phyloP scores from a whole-genome alignment of 768 basidiomycete species.

The Leccinellum luteum region DNA sequence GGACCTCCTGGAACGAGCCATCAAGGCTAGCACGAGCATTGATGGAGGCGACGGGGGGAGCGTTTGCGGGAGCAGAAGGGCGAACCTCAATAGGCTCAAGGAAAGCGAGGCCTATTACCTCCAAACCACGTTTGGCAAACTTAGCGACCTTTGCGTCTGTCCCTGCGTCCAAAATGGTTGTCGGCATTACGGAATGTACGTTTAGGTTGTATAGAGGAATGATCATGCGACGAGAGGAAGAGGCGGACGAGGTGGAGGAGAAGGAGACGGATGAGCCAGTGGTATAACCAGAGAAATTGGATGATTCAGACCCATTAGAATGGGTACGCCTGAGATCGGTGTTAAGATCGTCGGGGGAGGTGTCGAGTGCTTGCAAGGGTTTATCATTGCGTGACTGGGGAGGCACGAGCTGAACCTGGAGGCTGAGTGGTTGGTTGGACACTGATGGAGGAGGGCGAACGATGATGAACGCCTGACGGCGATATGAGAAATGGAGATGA shows the following conservation, averaged over 20 bases:
- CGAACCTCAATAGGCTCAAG: conserved; percentile 81
- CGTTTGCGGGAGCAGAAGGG: conserved; percentile 23
- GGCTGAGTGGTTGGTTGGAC: conserved; percentile 82
- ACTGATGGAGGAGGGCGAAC: conserved; percentile 87
- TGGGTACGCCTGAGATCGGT: conserved; percentile 29
- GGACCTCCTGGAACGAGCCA: conserved; percentile 16
- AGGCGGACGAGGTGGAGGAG: conserved; percentile 39
- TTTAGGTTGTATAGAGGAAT: conserved; percentile 86
- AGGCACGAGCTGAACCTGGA: conserved; percentile 90
- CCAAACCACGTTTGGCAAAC: conserved; percentile 69
- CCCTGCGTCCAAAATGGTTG: conserved; percentile 82
- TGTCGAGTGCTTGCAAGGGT: conserved; percentile 46
- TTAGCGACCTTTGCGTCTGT: conserved; percentile 84
- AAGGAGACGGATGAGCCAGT: conserved; percentile 45
- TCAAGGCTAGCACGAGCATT: conserved; percentile 33
- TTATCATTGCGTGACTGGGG: conserved; percentile 42
- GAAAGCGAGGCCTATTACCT: conserved; percentile 74
- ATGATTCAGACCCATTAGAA: conserved; percentile 53
- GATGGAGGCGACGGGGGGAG: conserved; percentile 7
- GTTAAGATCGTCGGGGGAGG: conserved; percentile 29
- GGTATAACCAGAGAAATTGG: conserved; percentile 44
- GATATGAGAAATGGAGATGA: conserved; percentile 7
- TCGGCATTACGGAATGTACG: conserved; percentile 85
- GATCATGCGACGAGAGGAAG: conserved; percentile 64
- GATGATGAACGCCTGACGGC: conserved; percentile 77